Evolutionary conservation across 768 basidiomycete species (phyloP), one percentile per base, ranked within the genome.

Genomic region (Leccinum truebloodii): DNA sequence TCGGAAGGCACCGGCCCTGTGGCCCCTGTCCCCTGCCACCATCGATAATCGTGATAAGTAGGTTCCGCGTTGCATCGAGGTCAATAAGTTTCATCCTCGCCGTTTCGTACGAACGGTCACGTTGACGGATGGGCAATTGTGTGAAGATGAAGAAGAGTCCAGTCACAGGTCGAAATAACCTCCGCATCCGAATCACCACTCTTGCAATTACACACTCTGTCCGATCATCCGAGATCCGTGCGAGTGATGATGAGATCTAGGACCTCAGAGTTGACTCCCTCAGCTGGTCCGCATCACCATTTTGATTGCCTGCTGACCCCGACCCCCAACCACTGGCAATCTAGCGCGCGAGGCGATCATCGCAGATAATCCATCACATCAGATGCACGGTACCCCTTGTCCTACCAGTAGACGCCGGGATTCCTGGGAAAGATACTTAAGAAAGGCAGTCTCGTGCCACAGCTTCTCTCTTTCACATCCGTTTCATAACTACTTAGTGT

Each of bases 341-440:
- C n/a, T 10, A 30, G 32, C 26, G 12, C n/a, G 32, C 32, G 28
- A 32, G 52, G 24, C 24, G 53, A 57, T 58, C 30, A 55, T 55
- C 52, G 6, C 6, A 52, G 52, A 52, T 32, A 52, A 50, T 16
- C 24, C 24, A 50, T 51, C 50, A 18, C 26, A 52, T 30, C 30
- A 52, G 3, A 48, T 12, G 22, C 6, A 24, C 30, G 16, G 28
- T 4, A 34, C 26, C 44, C n/a, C n/a, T 44, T 9, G n/a, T 57
- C 34, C 13, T 35, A 34, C 34, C 18, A 20, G 59, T 59, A 59
- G 59, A 59, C 58, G 58, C 58, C 46, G 32, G 41, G 8, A 20
- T 20, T 44, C 41, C 41, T 44, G 41, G 32, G 41, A 59, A 58
- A 3, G 13, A 4, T 46, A 58, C 55, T 59, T 59, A 58, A 58